Percentiles rank a stretch among this genome's conserved stretches.
Evolutionary conservation across 225 moss, liverwort and hornwort genomes (phyloP).

Genomic region (Pseudoscleropodium purum): DNA sequence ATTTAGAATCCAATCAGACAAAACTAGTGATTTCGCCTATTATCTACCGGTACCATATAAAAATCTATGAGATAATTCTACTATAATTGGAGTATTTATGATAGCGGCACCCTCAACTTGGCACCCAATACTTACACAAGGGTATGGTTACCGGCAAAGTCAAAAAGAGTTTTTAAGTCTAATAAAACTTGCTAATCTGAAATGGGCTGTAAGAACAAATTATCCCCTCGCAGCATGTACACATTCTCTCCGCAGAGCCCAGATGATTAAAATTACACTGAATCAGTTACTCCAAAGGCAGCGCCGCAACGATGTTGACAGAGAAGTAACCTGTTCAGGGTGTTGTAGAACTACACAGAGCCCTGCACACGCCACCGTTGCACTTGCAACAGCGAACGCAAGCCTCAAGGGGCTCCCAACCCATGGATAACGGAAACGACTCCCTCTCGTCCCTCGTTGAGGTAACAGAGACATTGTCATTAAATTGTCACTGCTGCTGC

Average conservation of each 20-base stretch:
- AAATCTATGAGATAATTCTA: neutral
- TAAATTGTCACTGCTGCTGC: slow-evolving; percentile 10
- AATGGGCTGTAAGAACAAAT: slow-evolving; percentile 26
- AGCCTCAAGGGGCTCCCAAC: slow-evolving; percentile 28
- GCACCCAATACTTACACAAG: slow-evolving; percentile 15
- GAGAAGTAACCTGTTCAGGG: slow-evolving; percentile 42
- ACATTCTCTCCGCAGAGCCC: slow-evolving; percentile 30
- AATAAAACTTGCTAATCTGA: slow-evolving; percentile 10
- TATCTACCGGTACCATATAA: neutral
- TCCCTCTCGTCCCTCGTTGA: slow-evolving; percentile 12
- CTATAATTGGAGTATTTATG: neutral
- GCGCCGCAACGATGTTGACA: slow-evolving; percentile 45
- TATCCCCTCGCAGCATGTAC: slow-evolving; percentile 33
- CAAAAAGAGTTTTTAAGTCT: neutral
- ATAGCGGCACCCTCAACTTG: neutral
- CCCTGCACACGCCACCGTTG: slow-evolving; percentile 60
- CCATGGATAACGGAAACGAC: slow-evolving; percentile 16
- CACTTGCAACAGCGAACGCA: slow-evolving; percentile 31
- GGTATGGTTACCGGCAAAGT: slow-evolving; percentile 2
- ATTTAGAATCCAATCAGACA: neutral
- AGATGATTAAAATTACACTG: slow-evolving; percentile 26
- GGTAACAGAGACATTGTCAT: slow-evolving; percentile 21
- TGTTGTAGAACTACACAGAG: slow-evolving; percentile 54
- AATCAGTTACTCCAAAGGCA: slow-evolving; percentile 46
- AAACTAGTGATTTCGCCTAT: neutral